phyloP scores from a whole-genome alignment of 208 protist species.

The Leishmania guyanensis region DNA sequence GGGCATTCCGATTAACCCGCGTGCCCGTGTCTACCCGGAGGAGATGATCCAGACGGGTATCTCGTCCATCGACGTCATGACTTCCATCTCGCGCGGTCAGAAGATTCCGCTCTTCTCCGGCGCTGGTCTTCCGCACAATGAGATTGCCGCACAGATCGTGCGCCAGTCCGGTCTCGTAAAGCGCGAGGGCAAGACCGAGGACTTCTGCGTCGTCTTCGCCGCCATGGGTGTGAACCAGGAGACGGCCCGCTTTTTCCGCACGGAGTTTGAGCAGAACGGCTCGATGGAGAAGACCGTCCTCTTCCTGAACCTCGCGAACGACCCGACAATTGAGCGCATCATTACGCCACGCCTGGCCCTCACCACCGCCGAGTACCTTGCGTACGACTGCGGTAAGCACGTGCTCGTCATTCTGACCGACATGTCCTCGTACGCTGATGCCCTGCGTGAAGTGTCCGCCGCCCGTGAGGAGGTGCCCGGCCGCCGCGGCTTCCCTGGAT shows the following conservation, averaged over 20 bases:
- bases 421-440: constrained; percentile 99
- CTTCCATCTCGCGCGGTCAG: constrained; percentile 99
- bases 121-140: constrained; percentile 99
- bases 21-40: constrained; percentile 98
- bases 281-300: constrained; percentile 98
- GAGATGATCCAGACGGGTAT: constrained; percentile 99
- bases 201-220: constrained; percentile 99
- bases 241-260: constrained; percentile 99
- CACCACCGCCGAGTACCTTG: constrained; percentile 99
- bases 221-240: constrained; percentile 99
- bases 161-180: constrained; percentile 99
- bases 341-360: constrained; percentile 99
- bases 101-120: constrained; percentile 99
- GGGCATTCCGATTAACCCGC: constrained; percentile 99
- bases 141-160: constrained; percentile 99
- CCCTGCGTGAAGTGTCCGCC: constrained; percentile 99
- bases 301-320: constrained; percentile 99
- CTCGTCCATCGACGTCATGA: constrained; percentile 99
- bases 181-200: constrained; percentile 89
- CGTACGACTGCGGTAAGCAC: constrained; percentile 99
- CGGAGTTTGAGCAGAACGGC: constrained; percentile 99
- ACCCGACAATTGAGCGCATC: constrained; percentile 99
- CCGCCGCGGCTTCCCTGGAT: constrained; percentile 99
- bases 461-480: constrained; percentile 99
- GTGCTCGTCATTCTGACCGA: constrained; percentile 99